These are phyloP conservation scores for Psilocybe subaeruginosa DNA, from an alignment of 768 basidiomycete species.

Conservation along the genomic window DNA sequence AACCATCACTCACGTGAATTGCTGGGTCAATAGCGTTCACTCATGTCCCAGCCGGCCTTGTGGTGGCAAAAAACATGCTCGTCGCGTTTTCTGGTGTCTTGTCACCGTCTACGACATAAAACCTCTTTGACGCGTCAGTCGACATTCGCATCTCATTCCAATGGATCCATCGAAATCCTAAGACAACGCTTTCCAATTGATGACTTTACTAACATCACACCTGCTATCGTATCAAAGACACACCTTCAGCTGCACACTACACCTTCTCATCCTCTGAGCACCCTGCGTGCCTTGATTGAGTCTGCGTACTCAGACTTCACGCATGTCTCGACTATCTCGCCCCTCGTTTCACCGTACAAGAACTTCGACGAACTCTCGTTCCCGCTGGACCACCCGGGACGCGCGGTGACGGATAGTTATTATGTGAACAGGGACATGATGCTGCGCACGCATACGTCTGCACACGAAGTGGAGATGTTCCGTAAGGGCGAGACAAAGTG, in stretches of 20 bases:
- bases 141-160: conserved; percentile 16
- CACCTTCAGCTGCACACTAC: conserved; percentile 74
- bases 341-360: conserved; percentile 86
- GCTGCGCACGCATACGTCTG: conserved; percentile 98
- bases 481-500: conserved; percentile 74
- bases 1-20: too few species aligned
- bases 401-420: conserved; percentile 90
- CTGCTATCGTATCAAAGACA: conserved; percentile 83
- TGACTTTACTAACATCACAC: conserved; percentile 80
- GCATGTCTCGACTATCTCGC: conserved; percentile 78
- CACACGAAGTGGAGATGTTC: conserved; percentile 96
- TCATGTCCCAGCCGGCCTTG: conserved; percentile 18
- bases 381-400: conserved; percentile 90
- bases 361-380: conserved; percentile 99
- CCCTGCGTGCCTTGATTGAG: conserved; percentile 83
- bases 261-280: conserved; percentile 83
- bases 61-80: conserved; percentile 15
- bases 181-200: conserved; percentile 78
- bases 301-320: conserved; percentile 78
- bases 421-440: conserved; percentile 90
- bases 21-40: background rate
- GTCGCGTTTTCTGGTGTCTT: background rate
- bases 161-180: conserved; percentile 49
- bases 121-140: conserved; percentile 10
- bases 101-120: conserved; percentile 5